Conservation (phyloP, 306 rosid species). For the Trichosanthes truncata region DNA sequence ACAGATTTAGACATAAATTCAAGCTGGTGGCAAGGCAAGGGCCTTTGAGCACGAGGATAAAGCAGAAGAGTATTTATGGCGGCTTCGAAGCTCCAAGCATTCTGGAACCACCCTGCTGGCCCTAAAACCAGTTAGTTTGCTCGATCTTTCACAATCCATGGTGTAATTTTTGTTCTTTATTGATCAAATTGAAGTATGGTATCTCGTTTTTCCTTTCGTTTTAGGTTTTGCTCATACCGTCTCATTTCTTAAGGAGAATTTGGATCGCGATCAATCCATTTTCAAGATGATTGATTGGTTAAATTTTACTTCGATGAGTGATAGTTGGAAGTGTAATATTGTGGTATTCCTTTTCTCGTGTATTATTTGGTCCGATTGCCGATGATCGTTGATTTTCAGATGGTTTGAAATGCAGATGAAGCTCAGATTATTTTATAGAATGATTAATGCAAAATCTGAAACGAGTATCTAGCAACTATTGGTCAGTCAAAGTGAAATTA, state of each 20-base stretch:
- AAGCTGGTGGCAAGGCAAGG: not conserved
- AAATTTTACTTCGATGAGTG: not conserved
- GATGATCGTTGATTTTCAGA: not conserved
- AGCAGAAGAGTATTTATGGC: conserved; percentile 36
- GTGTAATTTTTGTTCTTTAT: not conserved
- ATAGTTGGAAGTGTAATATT: not conserved
- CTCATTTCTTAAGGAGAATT: not conserved
- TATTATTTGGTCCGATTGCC: not conserved
- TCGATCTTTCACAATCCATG: not conserved
- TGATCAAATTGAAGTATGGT: not conserved
- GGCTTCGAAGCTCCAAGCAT: conserved; percentile 76
- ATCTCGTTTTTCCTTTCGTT: not conserved
- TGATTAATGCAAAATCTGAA: not conserved
- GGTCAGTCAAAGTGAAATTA: not conserved
- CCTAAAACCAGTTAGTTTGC: conserved; percentile 87
- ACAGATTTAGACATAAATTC: not conserved
- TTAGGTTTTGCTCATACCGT: not conserved
- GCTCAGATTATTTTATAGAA: not conserved
- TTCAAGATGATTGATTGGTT: not conserved
- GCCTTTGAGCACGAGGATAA: not conserved
- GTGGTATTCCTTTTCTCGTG: not conserved
- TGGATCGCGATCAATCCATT: not conserved
- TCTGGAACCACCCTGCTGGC: conserved; percentile 97
- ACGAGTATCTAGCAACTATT: not conserved
- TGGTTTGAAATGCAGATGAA: not conserved